A percentile compares a stretch with the other conserved stretches of the same genome.
Conservation (phyloP, 192 early-diverging fungal species). For the Oehlia diaphana region DNA sequence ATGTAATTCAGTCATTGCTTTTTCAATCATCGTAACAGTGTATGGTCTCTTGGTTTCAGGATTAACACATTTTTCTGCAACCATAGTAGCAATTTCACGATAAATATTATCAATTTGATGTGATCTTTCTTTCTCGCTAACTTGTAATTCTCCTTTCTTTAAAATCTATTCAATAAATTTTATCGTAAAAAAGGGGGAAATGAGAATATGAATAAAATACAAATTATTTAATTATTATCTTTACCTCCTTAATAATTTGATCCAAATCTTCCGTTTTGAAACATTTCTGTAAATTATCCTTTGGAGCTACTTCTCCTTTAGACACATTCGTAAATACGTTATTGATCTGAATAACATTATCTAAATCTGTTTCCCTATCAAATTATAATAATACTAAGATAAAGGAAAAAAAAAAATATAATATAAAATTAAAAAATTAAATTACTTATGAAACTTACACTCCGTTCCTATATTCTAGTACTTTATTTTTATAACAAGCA, state of each 20-base stretch:
- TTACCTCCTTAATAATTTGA: conserved; percentile 74
- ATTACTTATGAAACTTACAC: conserved; percentile 57
- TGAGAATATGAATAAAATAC: neutral
- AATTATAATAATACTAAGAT: neutral
- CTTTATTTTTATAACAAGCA: conserved; percentile 99
- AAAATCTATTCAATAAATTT: conserved; percentile 63
- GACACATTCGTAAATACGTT: conserved; percentile 94
- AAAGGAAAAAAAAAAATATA: neutral
- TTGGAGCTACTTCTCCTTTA: conserved; percentile 92
- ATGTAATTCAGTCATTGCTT: conserved; percentile 93
- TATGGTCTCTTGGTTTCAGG: conserved; percentile 94
- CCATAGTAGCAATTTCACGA: conserved; percentile 93
- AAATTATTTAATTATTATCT: neutral
- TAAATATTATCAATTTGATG: conserved; percentile 79
- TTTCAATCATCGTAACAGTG: conserved; percentile 97
- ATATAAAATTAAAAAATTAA: neutral
- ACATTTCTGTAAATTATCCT: conserved; percentile 81
- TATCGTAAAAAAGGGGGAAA: neutral
- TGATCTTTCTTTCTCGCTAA: conserved; percentile 93
- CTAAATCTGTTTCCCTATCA: conserved; percentile 88
- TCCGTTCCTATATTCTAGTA: conserved; percentile 90
- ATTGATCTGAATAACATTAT: conserved; percentile 96
- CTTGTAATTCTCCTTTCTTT: conserved; percentile 94
- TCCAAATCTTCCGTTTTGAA: conserved; percentile 87
- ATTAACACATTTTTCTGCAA: conserved; percentile 95